Evolutionary conservation across 2,329 filamentous ascomycete species (phyloP).

Genomic region (Pleoardoris graminearum): DNA sequence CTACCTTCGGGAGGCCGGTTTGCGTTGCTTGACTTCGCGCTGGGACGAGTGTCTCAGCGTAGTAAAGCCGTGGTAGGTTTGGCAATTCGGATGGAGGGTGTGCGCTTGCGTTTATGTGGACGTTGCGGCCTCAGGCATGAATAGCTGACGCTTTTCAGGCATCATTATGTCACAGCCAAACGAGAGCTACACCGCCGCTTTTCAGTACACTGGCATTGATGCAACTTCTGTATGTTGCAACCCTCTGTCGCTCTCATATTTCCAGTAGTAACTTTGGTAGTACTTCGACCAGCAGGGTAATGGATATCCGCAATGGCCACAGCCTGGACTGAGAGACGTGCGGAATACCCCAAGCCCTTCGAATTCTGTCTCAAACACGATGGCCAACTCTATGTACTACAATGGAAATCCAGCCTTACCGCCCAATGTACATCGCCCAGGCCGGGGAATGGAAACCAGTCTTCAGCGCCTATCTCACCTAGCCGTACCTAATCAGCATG

Average conservation of each 20-base stretch:
- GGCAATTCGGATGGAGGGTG: background rate
- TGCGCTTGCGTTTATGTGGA: background rate
- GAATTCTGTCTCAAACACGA: slow-evolving; percentile 15
- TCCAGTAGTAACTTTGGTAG: slow-evolving; percentile 16
- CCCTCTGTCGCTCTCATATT: background rate
- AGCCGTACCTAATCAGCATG: slow-evolving; percentile 13
- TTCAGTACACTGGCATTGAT: slow-evolving; percentile 19
- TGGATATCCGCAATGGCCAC: slow-evolving; percentile 25
- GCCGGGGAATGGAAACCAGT: slow-evolving; percentile 12
- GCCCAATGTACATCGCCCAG: slow-evolving; percentile 4
- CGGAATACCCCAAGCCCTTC: slow-evolving; percentile 26
- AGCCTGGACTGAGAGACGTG: slow-evolving; percentile 15
- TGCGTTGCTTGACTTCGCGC: background rate
- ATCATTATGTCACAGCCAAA: slow-evolving; percentile 33
- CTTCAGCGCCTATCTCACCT: slow-evolving; percentile 20
- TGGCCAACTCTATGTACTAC: slow-evolving; percentile 13
- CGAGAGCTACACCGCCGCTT: slow-evolving; percentile 14
- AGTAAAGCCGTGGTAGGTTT: background rate
- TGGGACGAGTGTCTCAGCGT: slow-evolving; percentile 7
- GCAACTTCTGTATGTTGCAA: slow-evolving; percentile 19
- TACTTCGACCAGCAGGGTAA: slow-evolving; percentile 19
- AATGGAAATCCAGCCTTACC: slow-evolving; percentile 11
- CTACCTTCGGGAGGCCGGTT: slow-evolving; percentile 22
- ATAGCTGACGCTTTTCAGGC: slow-evolving; percentile 29
- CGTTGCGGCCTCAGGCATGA: slow-evolving; percentile 6